Conservation (phyloP, 169 alveolate species). For the Plasmodium gallinaceum region DNA sequence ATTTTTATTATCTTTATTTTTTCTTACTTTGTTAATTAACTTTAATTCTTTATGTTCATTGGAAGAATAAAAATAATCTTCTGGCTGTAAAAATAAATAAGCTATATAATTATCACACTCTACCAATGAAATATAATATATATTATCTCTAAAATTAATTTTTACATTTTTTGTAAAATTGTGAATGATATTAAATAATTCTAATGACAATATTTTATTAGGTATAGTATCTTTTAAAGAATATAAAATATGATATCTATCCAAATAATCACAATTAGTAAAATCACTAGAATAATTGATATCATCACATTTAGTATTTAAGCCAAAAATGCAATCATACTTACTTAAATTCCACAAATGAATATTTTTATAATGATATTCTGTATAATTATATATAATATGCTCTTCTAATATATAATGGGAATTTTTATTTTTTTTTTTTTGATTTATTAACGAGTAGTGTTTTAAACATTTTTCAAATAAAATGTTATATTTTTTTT, state of each 20-base stretch:
- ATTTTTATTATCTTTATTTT: neutral
- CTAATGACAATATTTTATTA: slow-evolving; percentile 52
- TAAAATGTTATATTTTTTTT: neutral
- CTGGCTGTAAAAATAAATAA: slow-evolving; percentile 52
- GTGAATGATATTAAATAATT: slow-evolving; percentile 40
- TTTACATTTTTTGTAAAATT: slow-evolving; percentile 54
- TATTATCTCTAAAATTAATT: slow-evolving; percentile 30
- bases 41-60: neutral
- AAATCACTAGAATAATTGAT: neutral
- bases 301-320: neutral
- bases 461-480: slow-evolving; percentile 45
- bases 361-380: slow-evolving; percentile 34
- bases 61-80: slow-evolving; percentile 47
- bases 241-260: neutral
- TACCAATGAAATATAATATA: slow-evolving; percentile 29
- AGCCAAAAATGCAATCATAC: neutral
- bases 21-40: neutral
- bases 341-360: slow-evolving; percentile 25
- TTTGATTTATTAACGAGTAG: slow-evolving; percentile 6
- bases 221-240: neutral
- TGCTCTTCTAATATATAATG: slow-evolving; percentile 26
- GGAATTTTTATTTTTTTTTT: neutral
- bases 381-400: slow-evolving; percentile 39
- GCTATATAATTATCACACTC: slow-evolving; percentile 72
- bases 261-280: neutral